phyloP scores from a whole-genome alignment of 73 alveolate species.

The Tetrahymena borealis region DNA sequence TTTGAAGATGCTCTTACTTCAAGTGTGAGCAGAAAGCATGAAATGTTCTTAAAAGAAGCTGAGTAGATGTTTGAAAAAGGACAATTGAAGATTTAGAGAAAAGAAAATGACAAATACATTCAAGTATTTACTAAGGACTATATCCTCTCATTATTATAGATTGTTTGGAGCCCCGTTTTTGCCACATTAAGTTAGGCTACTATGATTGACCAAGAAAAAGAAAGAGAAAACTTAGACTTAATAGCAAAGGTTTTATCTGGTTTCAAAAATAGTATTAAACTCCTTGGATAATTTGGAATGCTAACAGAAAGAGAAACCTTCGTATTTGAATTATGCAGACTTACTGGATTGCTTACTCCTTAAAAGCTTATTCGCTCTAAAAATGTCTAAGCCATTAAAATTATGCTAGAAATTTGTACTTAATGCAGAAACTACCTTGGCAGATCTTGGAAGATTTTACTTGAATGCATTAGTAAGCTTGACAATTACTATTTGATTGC shows the following conservation, averaged over 20 bases:
- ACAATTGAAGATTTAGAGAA: constrained; percentile 54
- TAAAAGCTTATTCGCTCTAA: constrained; percentile 48
- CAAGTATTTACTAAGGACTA: constrained; percentile 19
- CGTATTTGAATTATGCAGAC: constrained; percentile 56
- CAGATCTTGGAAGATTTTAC: constrained; percentile 57
- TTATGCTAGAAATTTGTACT: constrained; percentile 52
- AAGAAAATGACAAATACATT: background rate
- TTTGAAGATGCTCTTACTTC: constrained; percentile 59
- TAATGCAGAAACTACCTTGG: constrained; percentile 54
- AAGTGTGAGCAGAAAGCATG: constrained; percentile 61
- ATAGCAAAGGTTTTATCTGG: constrained; percentile 56
- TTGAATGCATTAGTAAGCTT: constrained; percentile 55
- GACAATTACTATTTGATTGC: constrained; percentile 25
- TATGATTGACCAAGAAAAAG: constrained; percentile 53
- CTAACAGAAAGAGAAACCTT: constrained; percentile 59
- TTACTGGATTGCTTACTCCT: constrained; percentile 45
- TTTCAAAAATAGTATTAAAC: constrained; percentile 54
- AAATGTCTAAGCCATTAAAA: constrained; percentile 58
- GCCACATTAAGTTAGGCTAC: constrained; percentile 57
- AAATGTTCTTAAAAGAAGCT: constrained; percentile 61
- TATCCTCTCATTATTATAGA: constrained; percentile 54
- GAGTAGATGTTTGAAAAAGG: constrained; percentile 78
- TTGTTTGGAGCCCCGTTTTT: constrained; percentile 59
- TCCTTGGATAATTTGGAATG: constrained; percentile 55
- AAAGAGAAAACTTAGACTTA: constrained; percentile 46